Conservation (phyloP, 768 basidiomycete species). For the Kondoa malvinella region DNA sequence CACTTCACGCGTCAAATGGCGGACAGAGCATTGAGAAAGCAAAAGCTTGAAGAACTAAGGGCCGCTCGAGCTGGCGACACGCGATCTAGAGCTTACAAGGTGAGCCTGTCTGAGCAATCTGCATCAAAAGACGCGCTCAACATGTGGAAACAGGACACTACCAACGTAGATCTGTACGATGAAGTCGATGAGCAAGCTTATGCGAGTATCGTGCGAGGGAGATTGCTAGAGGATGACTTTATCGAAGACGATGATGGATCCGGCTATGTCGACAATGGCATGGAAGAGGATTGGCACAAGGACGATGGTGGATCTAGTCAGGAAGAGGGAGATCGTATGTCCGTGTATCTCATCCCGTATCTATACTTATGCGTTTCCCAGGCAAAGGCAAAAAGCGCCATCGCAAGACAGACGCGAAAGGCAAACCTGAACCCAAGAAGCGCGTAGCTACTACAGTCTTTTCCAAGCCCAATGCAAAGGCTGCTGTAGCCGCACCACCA, state of each 20-base stretch:
- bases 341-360: neutral
- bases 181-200: conserved; percentile 76
- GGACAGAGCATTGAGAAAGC: conserved; percentile 8
- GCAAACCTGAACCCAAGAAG: conserved; percentile 25
- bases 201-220: conserved; percentile 58
- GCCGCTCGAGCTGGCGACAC: conserved; percentile 32
- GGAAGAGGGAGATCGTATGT: conserved; percentile 15
- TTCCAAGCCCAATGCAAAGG: conserved; percentile 11
- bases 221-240: conserved; percentile 78
- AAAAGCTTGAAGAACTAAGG: conserved; percentile 31
- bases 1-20: too few relatives aligned
- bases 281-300: conserved; percentile 42
- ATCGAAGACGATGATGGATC: conserved; percentile 81
- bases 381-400: conserved; percentile 32
- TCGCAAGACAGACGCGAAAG: conserved; percentile 32
- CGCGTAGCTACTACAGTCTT: neutral
- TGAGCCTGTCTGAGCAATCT: conserved; percentile 15
- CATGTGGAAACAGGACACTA: conserved; percentile 9
- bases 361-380: conserved; percentile 1
- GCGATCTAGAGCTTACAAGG: conserved; percentile 32
- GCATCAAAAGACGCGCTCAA: conserved; percentile 9
- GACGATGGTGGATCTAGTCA: conserved; percentile 15
- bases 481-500: neutral
- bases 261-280: conserved; percentile 89
- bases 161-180: conserved; percentile 61